Base-by-base conservation (phyloP, 2,329 filamentous ascomycete genomes). In the Xylaria sp. region DNA sequence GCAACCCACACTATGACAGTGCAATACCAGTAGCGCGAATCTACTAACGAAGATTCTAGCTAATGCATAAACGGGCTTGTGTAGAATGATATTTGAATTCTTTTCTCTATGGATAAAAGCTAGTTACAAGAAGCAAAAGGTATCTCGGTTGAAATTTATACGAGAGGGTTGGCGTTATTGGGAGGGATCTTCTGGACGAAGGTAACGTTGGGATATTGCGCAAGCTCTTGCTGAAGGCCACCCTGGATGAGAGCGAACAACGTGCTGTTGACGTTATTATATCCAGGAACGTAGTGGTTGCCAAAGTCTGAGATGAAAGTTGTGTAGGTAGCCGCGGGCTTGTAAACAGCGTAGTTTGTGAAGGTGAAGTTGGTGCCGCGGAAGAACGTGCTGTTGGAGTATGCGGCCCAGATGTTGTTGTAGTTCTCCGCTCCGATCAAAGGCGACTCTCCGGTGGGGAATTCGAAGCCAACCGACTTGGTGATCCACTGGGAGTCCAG, bases 281-380 rank as follows among this genome's bases (percentile, higher is more conserved):
- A 70, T 6, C 69, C 69, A 15, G 66, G 62, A n/a, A 70, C 54
- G 41, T 65, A 70, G n/a, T 46, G 2, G 5, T 32, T 18, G 13
- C 69, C 69, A 34, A 70, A 70, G 2, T 65, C 65, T 0, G 57
- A n/a, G 54, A 68, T 13, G 66, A 69, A 70, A 55, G 61, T 70
- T 18, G 44, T 70, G 54, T 70, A 70, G 0, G 66, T 68, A 32
- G 58, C 62, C 9, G 34, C 65, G 15, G 65, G 65, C 54, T 70
- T 70, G 46, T 70, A 70, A 5, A 61, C 69, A 32, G 69, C 69
- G 57, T 69, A 65, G 54, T 69, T 70, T 25, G 69, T 70, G 62
- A 70, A 70, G 37, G 69, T 70, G 58, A 25, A 70, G 66, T 70
- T 70, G 28, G 39, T 66, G 4, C 69, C 69, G 2, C 69, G 69